Evolutionary conservation across 257 asterid species (phyloP).

Genomic region (Salvia hispanica): DNA sequence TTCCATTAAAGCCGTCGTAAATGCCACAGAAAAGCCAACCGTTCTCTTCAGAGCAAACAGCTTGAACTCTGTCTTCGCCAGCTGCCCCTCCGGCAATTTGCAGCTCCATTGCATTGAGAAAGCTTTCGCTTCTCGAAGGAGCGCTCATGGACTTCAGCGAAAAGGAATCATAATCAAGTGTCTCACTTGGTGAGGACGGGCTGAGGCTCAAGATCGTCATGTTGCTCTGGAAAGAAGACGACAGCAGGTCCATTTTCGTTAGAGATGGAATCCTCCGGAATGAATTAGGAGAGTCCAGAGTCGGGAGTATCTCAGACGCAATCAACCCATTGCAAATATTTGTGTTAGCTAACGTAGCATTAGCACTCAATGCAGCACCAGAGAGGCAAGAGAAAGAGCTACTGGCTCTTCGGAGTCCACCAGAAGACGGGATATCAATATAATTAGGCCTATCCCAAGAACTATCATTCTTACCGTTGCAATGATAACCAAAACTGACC

Average conservation of each 20-base stretch:
- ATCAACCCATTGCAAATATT: slow-evolving; percentile 92
- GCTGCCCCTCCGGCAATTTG: slow-evolving; percentile 99
- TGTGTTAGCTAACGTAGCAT: slow-evolving; percentile 87
- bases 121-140: slow-evolving; percentile 63
- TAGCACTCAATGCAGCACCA: slow-evolving; percentile 95
- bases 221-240: slow-evolving; percentile 76
- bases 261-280: slow-evolving; percentile 86
- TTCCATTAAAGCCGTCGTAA: slow-evolving; percentile 91
- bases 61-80: slow-evolving; percentile 97
- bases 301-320: slow-evolving; percentile 81
- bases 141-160: slow-evolving; percentile 57
- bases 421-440: slow-evolving; percentile 58
- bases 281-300: slow-evolving; percentile 86
- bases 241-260: slow-evolving; percentile 63
- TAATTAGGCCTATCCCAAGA: slow-evolving; percentile 49
- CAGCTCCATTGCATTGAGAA: slow-evolving; percentile 64
- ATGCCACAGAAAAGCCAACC: slow-evolving; percentile 91
- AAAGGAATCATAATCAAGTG: slow-evolving; percentile 55
- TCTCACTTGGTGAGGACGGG: slow-evolving; percentile 70
- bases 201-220: slow-evolving; percentile 80
- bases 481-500: slow-evolving; percentile 86
- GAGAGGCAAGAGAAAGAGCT: slow-evolving; percentile 88
- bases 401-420: slow-evolving; percentile 52
- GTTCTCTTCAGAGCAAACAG: slow-evolving; percentile 93
- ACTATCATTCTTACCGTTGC: slow-evolving; percentile 42